These are phyloP conservation scores for Iberis pinnata DNA, from an alignment of 345 rosid species.

Conservation along the genomic window DNA sequence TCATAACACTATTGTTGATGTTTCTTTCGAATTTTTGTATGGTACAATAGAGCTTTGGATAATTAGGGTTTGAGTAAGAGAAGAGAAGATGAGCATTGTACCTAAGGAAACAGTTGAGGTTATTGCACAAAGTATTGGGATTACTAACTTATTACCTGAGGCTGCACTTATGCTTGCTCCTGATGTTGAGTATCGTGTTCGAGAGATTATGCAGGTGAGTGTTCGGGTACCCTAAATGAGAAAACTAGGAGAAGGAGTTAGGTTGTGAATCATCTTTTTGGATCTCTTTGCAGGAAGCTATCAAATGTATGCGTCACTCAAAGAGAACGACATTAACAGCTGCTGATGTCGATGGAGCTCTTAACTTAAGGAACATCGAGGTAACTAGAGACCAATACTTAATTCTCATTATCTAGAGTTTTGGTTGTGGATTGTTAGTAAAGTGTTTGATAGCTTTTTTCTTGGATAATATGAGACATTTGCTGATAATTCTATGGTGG, in stretches of 20 bases:
- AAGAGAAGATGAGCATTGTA: conserved; percentile 62
- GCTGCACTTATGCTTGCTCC: conserved; percentile 87
- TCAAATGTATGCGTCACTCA: conserved; percentile 95
- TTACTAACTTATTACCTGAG: conserved; percentile 55
- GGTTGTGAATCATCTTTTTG: conserved; percentile 4
- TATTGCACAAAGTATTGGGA: conserved; percentile 79
- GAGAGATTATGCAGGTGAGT: conserved; percentile 83
- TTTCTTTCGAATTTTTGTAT: background rate
- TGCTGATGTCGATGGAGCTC: conserved; percentile 81
- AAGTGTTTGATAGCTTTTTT: conserved; percentile 5
- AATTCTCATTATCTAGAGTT: background rate
- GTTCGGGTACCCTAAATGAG: background rate
- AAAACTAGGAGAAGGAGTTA: conserved; percentile 2
- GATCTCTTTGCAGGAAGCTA: conserved; percentile 56
- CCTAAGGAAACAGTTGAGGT: conserved; percentile 87
- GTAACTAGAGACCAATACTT: conserved; percentile 27
- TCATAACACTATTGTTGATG: background rate
- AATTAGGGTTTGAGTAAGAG: conserved; percentile 8
- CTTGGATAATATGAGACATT: conserved; percentile 3
- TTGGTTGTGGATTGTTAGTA: background rate
- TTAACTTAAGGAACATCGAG: conserved; percentile 78
- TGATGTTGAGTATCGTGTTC: conserved; percentile 87
- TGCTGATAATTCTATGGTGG: background rate
- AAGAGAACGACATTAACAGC: conserved; percentile 64
- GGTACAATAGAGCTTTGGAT: background rate